These are phyloP conservation scores for Wallacemonas rigidus DNA, from an alignment of 208 protist species.

Conservation along the genomic window DNA sequence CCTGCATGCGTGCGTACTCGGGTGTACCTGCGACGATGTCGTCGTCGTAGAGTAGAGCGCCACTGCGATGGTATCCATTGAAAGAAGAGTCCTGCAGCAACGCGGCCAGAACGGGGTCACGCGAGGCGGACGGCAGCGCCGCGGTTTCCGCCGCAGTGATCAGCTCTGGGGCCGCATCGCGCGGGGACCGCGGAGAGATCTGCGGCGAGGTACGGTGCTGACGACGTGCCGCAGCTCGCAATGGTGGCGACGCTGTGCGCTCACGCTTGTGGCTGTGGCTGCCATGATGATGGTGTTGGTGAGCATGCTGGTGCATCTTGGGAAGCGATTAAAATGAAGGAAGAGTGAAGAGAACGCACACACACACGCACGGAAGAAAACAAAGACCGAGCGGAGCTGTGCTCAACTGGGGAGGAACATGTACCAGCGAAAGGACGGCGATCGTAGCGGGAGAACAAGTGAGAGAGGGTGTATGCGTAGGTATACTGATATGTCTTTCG, in stretches of 20 bases:
- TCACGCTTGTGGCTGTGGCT: not conserved
- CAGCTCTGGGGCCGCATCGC: not conserved
- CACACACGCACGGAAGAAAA: too few relatives aligned
- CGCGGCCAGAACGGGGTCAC: not conserved
- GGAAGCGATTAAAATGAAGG: not conserved
- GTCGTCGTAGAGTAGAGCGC: slow-evolving; percentile 8
- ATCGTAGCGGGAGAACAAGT: too few relatives aligned
- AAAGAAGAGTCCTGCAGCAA: slow-evolving; percentile 4
- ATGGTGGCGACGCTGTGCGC: slow-evolving; percentile 5
- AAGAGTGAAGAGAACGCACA: too few relatives aligned
- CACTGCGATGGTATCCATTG: not conserved
- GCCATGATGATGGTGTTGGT: not conserved
- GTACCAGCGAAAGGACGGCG: too few relatives aligned
- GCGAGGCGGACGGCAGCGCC: too few relatives aligned
- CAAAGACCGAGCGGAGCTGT: too few relatives aligned
- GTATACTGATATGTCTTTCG: too few relatives aligned
- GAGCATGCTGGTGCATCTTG: not conserved
- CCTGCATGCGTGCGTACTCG: slow-evolving; percentile 31
- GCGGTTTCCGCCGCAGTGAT: not conserved
- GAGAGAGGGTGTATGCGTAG: too few relatives aligned
- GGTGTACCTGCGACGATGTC: slow-evolving; percentile 4
- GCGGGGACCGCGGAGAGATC: not conserved
- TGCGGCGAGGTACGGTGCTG: not conserved
- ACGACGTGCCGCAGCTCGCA: not conserved
- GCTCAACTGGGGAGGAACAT: too few relatives aligned